Evolutionary conservation across 495 filamentous ascomycete genomes (phyloP), one percentile per base, ranked within the genome.

Genomic region (Paragyromitra xinjiangensis): DNA sequence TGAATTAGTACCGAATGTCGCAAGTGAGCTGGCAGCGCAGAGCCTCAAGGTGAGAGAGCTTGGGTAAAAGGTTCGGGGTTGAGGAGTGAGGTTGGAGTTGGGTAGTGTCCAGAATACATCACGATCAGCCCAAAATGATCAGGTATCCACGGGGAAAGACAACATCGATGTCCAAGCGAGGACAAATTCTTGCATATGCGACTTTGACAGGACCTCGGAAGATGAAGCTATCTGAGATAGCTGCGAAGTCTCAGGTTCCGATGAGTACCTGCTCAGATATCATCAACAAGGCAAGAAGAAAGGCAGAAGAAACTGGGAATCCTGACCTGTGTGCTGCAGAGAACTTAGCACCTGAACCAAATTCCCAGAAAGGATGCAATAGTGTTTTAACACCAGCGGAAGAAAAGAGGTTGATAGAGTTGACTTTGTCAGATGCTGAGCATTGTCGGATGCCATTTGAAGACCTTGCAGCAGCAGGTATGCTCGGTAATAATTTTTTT

Each of bases 371-470:
- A 2, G 16, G 40, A 45, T 59, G 42, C 1, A 44, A 62, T 48
- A 29, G 11, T 0, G 29, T 12, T 0, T 42, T 62, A 3, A 68
- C 64, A 26, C 11, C 42, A 6, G 26, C 14, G 5, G 29, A 74
- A 1, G 34, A 74, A 4, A 0, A 44, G 6, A 7, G 14, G 0
- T 53, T 74, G n/a, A 53, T 68, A 42, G 29, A 42, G 1, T 7
- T 74, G 16, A 26, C 53, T 51, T 8, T 62, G 0, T 50, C 51
- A 1, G 29, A 53, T 69, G 29, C 40, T 6, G 34, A 24, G 2
- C 29, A 55, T 19, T 74, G n/a, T 42, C 3, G 11, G 5, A 68
- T 74, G 53, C 19, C 12, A 7, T 62, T 61, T 26, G 26, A 6
- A n/a, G 42, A 74, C 9, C 12, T 63, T 6, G 29, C 40, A 0